phyloP scores from a whole-genome alignment of 139 green algal genomes.

The Ettlia oleoabundans region DNA sequence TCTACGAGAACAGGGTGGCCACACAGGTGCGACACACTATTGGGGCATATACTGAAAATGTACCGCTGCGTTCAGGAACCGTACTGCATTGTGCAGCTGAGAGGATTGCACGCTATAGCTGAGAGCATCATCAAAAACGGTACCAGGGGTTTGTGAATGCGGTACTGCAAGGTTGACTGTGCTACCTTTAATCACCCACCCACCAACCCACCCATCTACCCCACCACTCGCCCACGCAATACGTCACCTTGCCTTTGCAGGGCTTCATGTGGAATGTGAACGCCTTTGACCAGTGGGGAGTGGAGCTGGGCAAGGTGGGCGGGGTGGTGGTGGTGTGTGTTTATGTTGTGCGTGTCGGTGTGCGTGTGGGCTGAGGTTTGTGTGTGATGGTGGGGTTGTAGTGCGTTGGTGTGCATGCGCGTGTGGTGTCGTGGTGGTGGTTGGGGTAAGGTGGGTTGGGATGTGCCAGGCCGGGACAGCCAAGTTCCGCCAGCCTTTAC shows the following conservation, averaged over 20 bases:
- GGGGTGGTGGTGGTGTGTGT: not conserved
- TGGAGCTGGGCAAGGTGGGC: conserved; percentile 98
- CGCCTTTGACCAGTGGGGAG: conserved; percentile 99
- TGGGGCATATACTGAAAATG: too few species aligned
- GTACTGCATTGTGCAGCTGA: too few species aligned
- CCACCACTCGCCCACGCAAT: not conserved
- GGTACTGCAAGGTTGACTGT: too few species aligned
- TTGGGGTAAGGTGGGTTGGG: too few species aligned
- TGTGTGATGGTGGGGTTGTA: not conserved
- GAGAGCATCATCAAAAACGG: too few species aligned
- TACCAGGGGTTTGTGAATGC: too few species aligned
- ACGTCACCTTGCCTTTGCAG: conserved; percentile 62
- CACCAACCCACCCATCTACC: not conserved
- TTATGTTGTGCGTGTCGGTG: not conserved
- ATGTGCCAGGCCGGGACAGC: too few species aligned
- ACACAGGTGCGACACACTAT: conserved; percentile 24
- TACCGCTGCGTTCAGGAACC: too few species aligned
- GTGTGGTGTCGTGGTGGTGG: not conserved
- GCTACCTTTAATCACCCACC: too few species aligned
- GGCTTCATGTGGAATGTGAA: conserved; percentile 99
- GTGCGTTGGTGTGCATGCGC: not conserved
- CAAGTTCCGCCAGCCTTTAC: too few species aligned
- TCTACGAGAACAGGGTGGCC: conserved; percentile 97
- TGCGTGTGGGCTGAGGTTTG: not conserved
- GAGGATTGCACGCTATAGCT: too few species aligned